These are phyloP conservation scores for Mucor saturninus DNA, from an alignment of 371 early-diverging fungal genomes.

Conservation along the genomic window DNA sequence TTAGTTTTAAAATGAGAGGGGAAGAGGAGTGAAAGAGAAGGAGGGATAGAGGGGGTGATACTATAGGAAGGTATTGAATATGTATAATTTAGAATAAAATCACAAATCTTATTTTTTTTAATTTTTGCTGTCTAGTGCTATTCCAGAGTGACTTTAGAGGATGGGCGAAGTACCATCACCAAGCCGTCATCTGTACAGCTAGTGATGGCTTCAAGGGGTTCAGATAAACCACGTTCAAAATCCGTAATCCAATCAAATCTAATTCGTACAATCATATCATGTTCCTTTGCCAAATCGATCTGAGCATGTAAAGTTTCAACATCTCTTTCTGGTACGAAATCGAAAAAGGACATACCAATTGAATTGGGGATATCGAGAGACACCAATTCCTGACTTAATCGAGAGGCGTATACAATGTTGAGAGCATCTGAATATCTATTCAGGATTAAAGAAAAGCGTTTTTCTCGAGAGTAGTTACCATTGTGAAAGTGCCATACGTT, in stretches of 20 bases:
- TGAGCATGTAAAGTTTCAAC: constrained; percentile 24
- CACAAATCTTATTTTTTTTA: too few species aligned
- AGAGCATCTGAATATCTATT: constrained; percentile 42
- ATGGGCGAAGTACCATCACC: constrained; percentile 23
- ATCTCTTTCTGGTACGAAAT: constrained; percentile 36
- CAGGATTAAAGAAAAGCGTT: constrained; percentile 42
- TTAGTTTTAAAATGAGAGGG: too few species aligned
- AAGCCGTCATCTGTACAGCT: constrained; percentile 54
- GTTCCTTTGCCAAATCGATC: constrained; percentile 33
- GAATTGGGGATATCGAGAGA: constrained; percentile 23
- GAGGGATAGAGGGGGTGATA: not conserved
- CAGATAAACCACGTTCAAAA: constrained; percentile 16
- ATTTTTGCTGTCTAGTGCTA: not conserved
- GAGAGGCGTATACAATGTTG: constrained; percentile 35
- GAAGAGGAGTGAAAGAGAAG: not conserved
- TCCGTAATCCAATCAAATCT: constrained; percentile 48
- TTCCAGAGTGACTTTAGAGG: constrained; percentile 14
- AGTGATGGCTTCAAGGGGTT: constrained; percentile 39
- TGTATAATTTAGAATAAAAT: not conserved
- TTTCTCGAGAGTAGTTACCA: constrained; percentile 9
- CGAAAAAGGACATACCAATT: constrained; percentile 32
- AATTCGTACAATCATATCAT: constrained; percentile 37
- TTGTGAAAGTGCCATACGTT: constrained; percentile 7
- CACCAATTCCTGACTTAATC: constrained; percentile 29
- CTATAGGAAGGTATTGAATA: constrained; percentile 1